Conservation (phyloP, 2,329 filamentous ascomycete genomes). For the Penicillium sp. region DNA sequence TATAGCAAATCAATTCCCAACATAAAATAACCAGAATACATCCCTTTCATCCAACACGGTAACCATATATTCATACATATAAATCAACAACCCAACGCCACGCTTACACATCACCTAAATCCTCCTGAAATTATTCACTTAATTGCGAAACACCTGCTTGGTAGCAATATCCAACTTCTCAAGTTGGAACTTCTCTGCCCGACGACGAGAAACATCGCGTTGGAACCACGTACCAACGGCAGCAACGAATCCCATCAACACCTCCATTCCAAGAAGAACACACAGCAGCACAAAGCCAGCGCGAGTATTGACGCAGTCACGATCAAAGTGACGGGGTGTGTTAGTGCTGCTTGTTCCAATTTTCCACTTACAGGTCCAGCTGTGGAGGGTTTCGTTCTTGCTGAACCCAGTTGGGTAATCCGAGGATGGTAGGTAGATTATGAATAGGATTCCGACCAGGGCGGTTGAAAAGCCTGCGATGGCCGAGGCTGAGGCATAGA, state of each 20-base stretch:
- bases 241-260: constrained; percentile 33
- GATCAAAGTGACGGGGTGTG: constrained; percentile 36
- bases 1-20: not conserved
- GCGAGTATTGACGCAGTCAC: constrained; percentile 39
- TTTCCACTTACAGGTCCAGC: constrained; percentile 45
- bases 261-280: constrained; percentile 35
- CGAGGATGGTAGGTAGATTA: constrained; percentile 34
- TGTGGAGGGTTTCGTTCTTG: constrained; percentile 38
- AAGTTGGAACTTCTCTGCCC: constrained; percentile 25
- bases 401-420: constrained; percentile 31
- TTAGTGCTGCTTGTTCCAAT: constrained; percentile 14
- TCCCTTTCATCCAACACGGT: not conserved
- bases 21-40: constrained; percentile 12
- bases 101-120: not conserved
- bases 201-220: constrained; percentile 28
- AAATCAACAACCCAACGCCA: not conserved
- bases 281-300: constrained; percentile 39
- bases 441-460: constrained; percentile 32
- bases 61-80: not conserved
- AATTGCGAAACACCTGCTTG: constrained; percentile 23
- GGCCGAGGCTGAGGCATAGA: constrained; percentile 34
- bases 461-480: constrained; percentile 38
- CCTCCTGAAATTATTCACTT: not conserved
- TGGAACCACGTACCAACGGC: constrained; percentile 33
- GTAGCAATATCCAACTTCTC: constrained; percentile 29